These are phyloP conservation scores for Aspergillus sp. DNA, from an alignment of 2,329 filamentous ascomycete genomes.

Conservation along the genomic window DNA sequence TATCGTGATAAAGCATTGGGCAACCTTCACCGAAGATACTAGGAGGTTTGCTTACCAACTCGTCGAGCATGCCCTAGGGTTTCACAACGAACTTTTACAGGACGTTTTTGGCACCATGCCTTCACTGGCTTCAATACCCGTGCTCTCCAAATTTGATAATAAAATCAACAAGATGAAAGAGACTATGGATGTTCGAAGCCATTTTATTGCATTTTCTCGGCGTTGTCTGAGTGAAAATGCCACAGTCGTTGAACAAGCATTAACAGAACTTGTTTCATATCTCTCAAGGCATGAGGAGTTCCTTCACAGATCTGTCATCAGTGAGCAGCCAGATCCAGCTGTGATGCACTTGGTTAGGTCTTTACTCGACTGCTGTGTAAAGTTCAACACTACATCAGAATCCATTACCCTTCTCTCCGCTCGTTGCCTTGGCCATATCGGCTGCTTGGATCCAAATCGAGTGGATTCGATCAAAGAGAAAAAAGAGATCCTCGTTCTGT, in stretches of 20 bases:
- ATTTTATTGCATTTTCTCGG: slow-evolving; percentile 69
- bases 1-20: slow-evolving; percentile 81
- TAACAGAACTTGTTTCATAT: slow-evolving; percentile 74
- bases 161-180: slow-evolving; percentile 65
- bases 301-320: slow-evolving; percentile 75
- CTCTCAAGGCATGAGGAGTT: slow-evolving; percentile 72
- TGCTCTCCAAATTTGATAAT: slow-evolving; percentile 66
- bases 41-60: slow-evolving; percentile 61
- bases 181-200: slow-evolving; percentile 64
- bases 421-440: slow-evolving; percentile 81
- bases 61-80: slow-evolving; percentile 64
- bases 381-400: slow-evolving; percentile 67
- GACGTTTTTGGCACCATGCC: slow-evolving; percentile 74
- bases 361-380: slow-evolving; percentile 80
- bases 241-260: slow-evolving; percentile 77
- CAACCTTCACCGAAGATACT: slow-evolving; percentile 60
- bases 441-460: slow-evolving; percentile 87
- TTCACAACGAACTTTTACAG: slow-evolving; percentile 61
- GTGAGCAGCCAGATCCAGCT: slow-evolving; percentile 78
- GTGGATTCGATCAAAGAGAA: slow-evolving; percentile 78
- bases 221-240: slow-evolving; percentile 81
- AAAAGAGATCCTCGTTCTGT: slow-evolving; percentile 78
- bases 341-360: slow-evolving; percentile 71
- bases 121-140: slow-evolving; percentile 69
- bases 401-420: slow-evolving; percentile 73